A percentile compares a stretch with the other conserved stretches of the same genome.
Evolutionary conservation across 2,329 filamentous ascomycete species (phyloP).

Genomic region (Sarocladium kiliense): DNA sequence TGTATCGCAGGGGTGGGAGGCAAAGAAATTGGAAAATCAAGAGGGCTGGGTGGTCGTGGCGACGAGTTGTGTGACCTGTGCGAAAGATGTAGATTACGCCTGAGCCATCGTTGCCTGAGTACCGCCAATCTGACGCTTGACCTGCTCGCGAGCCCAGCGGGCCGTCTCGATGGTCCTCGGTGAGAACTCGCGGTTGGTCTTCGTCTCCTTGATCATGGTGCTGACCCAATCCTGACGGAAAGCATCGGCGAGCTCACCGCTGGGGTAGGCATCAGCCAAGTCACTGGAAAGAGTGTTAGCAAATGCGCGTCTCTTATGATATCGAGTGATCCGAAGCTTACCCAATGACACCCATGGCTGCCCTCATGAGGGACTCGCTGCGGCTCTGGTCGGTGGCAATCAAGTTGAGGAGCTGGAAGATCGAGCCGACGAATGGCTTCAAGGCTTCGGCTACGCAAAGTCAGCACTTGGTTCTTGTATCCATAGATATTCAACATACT

Average conservation of each 20-base stretch:
- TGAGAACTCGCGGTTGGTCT: conserved; percentile 81
- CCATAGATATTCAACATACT: conserved; percentile 43
- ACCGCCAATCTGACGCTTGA: conserved; percentile 78
- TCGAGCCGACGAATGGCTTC: conserved; percentile 72
- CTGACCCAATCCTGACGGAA: conserved; percentile 93
- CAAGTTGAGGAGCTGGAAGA: conserved; percentile 80
- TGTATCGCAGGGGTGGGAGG: conserved; percentile 5
- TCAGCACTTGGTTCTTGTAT: conserved; percentile 12
- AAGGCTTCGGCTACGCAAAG: conserved; percentile 56
- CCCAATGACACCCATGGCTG: conserved; percentile 97
- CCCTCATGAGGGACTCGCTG: conserved; percentile 85
- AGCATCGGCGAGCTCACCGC: conserved; percentile 75
- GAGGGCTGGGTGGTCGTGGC: conserved; percentile 1
- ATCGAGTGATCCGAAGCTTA: conserved; percentile 40
- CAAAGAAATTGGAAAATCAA: background rate
- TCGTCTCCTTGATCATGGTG: conserved; percentile 84
- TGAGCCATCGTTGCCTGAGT: conserved; percentile 45
- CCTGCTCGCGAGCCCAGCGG: conserved; percentile 94
- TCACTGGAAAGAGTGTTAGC: conserved; percentile 58
- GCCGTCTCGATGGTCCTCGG: conserved; percentile 86
- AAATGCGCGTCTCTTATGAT: conserved; percentile 7
- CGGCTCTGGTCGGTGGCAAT: conserved; percentile 80
- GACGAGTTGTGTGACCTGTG: background rate
- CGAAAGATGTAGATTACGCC: conserved; percentile 23
- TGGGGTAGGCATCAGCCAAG: conserved; percentile 87